Evolutionary conservation across 2,329 filamentous ascomycete genomes (phyloP).

Genomic region (Sclerotinia glacialis): DNA sequence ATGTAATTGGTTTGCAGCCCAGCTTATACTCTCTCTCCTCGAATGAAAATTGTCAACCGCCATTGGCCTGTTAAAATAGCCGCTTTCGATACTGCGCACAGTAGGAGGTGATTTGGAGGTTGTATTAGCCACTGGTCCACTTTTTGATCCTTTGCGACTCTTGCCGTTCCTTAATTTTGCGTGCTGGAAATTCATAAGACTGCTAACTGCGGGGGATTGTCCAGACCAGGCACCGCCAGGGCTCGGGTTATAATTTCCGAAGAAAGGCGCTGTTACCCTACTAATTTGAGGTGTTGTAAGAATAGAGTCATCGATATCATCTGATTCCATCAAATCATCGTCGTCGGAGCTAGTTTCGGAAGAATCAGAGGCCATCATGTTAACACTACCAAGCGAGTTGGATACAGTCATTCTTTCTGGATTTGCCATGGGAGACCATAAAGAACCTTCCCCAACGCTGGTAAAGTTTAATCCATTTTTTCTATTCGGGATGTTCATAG

Average conservation of each 20-base stretch:
- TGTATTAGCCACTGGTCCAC: conserved; percentile 64
- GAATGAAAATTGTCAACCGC: conserved; percentile 51
- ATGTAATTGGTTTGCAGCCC: conserved; percentile 85
- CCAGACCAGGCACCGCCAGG: conserved; percentile 62
- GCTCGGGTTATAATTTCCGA: conserved; percentile 44
- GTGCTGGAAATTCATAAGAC: conserved; percentile 75
- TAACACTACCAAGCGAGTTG: conserved; percentile 57
- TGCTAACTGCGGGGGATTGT: conserved; percentile 69
- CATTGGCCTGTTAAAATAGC: conserved; percentile 54
- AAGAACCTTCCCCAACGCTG: conserved; percentile 60
- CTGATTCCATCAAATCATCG: conserved; percentile 68
- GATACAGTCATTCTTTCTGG: conserved; percentile 71
- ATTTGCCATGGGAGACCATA: conserved; percentile 69
- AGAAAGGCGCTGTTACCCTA: conserved; percentile 53
- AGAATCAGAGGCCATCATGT: conserved; percentile 73
- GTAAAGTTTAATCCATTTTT: conserved; percentile 47
- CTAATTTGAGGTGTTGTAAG: conserved; percentile 77
- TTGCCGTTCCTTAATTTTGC: conserved; percentile 57
- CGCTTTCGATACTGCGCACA: conserved; percentile 40
- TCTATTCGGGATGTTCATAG: conserved; percentile 60
- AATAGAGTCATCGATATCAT: conserved; percentile 73
- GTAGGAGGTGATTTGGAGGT: conserved; percentile 77
- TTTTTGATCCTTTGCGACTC: conserved; percentile 65
- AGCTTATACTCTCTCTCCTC: conserved; percentile 82
- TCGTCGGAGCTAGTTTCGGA: conserved; percentile 71